Evolutionary conservation across 192 early-diverging fungal genomes (phyloP), one percentile per base, ranked within the genome.

Genomic region (Chytriomyces confervae): DNA sequence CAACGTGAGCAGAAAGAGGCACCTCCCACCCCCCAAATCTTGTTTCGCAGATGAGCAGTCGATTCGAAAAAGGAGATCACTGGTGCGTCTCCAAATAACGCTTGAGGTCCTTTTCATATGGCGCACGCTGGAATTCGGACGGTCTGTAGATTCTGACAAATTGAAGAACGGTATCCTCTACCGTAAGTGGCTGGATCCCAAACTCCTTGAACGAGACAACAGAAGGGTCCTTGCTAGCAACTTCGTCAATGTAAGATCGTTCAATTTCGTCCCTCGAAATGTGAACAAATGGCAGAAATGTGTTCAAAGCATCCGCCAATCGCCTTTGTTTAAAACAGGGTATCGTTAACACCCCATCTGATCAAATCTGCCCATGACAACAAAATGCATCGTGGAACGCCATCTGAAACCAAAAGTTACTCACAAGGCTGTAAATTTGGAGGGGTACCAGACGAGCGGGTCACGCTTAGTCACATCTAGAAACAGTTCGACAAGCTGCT

Each of bases 231-330:
- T 84, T 82, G 76, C 95, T 74, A 23, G 78, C n/a, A 46, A 50
- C 53, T 48, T 61, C 51, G 73, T 53, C 75, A 23, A 76, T 51
- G 68, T 65, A 76, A 5, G 65, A 89, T 71, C 93, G 85, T 72
- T 96, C 94, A 66, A 97, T 88, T 82, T 95, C 93, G 82, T 98
- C 94, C 53, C 94, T 90, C 76, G 89, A 87, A 75, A 95, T 88
- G 66, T 93, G 87, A 62, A 92, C 92, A 89, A 88, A 93, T 60
- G 92, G 91, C 80, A 91, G 73, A 61, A 89, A 81, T 9, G 44
- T 43, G 85, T 94, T 89, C 75, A 90, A 81, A 24, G 86, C 77
- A 60, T 85, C 83, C 11, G 92, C 93, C 7, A 89, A 72, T 73
- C 90, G 79, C 77, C 72, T 85, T 64, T 24, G 23, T 20, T 69